Conservation (phyloP, 108 stramenopile species). For the Nitzschia palea region DNA sequence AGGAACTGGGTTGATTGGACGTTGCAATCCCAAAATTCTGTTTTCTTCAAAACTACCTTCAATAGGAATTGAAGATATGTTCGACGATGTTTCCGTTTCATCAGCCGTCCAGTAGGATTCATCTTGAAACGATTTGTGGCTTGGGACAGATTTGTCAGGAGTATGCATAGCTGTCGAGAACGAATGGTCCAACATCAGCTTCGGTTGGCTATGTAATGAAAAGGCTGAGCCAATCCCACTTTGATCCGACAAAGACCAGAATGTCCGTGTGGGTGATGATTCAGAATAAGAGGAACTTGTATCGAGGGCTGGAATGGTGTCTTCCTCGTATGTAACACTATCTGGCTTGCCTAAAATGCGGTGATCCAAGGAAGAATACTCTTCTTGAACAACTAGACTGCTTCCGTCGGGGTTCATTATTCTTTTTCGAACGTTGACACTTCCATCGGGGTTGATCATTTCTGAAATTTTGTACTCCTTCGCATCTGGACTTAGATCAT, state of each 20-base stretch:
- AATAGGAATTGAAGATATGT: too few species aligned
- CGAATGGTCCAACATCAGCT: not conserved
- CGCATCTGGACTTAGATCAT: too few species aligned
- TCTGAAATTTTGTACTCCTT: conserved; percentile 22
- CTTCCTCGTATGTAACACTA: not conserved
- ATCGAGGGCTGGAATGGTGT: not conserved
- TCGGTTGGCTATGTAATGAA: not conserved
- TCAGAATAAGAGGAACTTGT: not conserved
- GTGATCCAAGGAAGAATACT: conserved; percentile 6
- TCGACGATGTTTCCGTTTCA: too few species aligned
- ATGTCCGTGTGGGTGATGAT: not conserved
- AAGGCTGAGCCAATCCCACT: not conserved
- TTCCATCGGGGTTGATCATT: conserved; percentile 30
- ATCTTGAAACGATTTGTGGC: too few species aligned
- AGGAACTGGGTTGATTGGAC: not conserved
- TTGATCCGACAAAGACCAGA: not conserved
- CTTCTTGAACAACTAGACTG: not conserved
- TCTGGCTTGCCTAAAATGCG: not conserved
- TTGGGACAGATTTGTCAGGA: too few species aligned
- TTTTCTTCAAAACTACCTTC: too few species aligned
- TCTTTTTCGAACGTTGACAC: conserved; percentile 12
- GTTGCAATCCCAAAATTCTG: not conserved
- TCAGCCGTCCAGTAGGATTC: too few species aligned
- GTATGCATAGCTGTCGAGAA: too few species aligned
- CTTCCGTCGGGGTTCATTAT: conserved; percentile 19